Percentiles rank a stretch among this genome's conserved stretches.
Conservation (phyloP, 2,329 filamentous ascomycete species). For the Aspergillus sergii region DNA sequence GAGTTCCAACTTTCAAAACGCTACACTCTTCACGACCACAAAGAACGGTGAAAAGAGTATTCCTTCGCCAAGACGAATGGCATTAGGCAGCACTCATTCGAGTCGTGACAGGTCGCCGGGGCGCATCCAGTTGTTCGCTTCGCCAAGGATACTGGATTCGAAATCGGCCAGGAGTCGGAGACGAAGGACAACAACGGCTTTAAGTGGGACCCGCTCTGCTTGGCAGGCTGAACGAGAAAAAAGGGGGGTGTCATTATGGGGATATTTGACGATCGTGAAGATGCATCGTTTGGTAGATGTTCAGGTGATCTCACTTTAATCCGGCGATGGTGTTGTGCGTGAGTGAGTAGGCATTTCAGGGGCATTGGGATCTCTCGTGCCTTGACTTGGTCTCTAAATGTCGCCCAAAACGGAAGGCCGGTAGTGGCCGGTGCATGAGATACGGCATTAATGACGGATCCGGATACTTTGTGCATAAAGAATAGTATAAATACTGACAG, state of each 20-base stretch:
- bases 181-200: not conserved
- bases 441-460: not conserved
- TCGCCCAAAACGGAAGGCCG: not conserved
- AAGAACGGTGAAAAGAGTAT: not conserved
- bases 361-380: too few species aligned
- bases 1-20: not conserved
- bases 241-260: not conserved
- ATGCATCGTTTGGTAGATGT: not conserved
- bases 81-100: conserved; percentile 1
- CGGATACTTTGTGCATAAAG: not conserved
- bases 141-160: not conserved
- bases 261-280: not conserved
- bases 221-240: not conserved
- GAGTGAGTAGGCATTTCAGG: not conserved
- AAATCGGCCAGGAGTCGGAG: not conserved
- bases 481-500: not conserved
- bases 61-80: not conserved
- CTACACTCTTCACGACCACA: not conserved
- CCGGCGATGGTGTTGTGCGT: not conserved
- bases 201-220: not conserved
- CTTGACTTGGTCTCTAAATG: too few species aligned
- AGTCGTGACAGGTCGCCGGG: not conserved
- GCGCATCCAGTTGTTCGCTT: not conserved
- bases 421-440: not conserved
- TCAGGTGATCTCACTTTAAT: not conserved